Evolutionary conservation across 345 rosid species (phyloP), one percentile per base, ranked within the genome.

Genomic region (Aquilaria sinensis): DNA sequence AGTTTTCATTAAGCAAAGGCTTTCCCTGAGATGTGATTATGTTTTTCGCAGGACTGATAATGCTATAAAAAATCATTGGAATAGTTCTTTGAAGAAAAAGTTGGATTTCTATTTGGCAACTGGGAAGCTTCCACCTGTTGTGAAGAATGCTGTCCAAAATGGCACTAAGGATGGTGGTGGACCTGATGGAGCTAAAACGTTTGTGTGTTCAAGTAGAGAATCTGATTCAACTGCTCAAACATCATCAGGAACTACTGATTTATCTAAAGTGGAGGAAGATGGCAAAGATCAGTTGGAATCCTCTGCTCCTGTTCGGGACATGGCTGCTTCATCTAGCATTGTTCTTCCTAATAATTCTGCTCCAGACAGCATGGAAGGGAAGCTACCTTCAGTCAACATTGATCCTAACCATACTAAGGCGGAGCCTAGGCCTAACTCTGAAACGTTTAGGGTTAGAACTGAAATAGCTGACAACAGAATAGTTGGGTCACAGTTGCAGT

Each of bases 51-150:
- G 99, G 85, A 95, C 99, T 56, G 94, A 91, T 63, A 95, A 95
- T 63, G 75, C 99, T 48, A 95, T 89, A 62, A 95, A 95, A 79
- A 95, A 95, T 62, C 97, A 95, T 59, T 95, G 99, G 99, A 95
- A 95, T 66, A 91, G 97, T 75, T 91, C 97, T 61, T 58, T 95
- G 86, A 95, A 91, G 87, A 91, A 85, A 80, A 95, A 95, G 64
- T 61, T 87, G 61, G 96, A 91, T 52, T 81, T 83, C 75, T 89
- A 78, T 77, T 69, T 79, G 70, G 78, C 80, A 52, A 85, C 87
- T 12, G 97, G 96, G 68, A 64, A 79, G 51, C 92, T 88, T 64
- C 95, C 97, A 61, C 81, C 85, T 11, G 74, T 61, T 65, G 49
- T 75, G 45, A 95, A 78, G 74, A 77, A 57, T 51, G 77, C 73